Base-by-base conservation (phyloP, 108 stramenopile species). In the Cylindrotheca closterium region DNA sequence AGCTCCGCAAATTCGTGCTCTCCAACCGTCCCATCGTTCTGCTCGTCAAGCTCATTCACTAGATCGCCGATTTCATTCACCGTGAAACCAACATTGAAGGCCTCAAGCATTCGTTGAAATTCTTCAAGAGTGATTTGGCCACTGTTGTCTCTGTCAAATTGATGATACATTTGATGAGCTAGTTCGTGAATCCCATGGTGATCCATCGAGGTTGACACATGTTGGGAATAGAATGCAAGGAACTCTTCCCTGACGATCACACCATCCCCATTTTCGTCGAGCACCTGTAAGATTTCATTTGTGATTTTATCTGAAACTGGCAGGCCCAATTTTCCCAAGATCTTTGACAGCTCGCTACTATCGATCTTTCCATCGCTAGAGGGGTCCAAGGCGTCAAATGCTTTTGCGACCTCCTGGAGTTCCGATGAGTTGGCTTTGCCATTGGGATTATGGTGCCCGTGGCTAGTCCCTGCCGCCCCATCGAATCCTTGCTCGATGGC, bases 41-140 rank as follows among this genome's bases (percentile, higher is more conserved):
- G 64, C 27, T 70, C 53, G 58, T 85, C 83, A 18, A 85, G 55
- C 58, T 85, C 83, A 49, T 78, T 68, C 8, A 81, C 65, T 15
- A 85, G 26, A 5, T 49, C 69, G 2, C 77, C 68, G 32, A 80
- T 31, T 32, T 85, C 83, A 47, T 85, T 75, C 4, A 76, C n/a
- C n/a, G n/a, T n/a, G n/a, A n/a, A n/a, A n/a, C n/a, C n/a, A n/a
- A n/a, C n/a, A n/a, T 80, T 60, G 48, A 83, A 69, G 26, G 78
- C 67, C 37, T 74, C 75, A 1, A 83, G 55, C 18, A 37, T 66
- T 1, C 21, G 45, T 52, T 79, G 79, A 71, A 83, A 83, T 65
- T 83, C 82, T 7, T 30, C 45, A 21, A 79, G 51, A n/a, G 82
- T 67, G 8, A 85, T 73, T 29, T 52, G 30, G 2, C 75, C 78